Base-by-base conservation (phyloP, 1,139 yeast species). In the Scheffersomyces insectosa region DNA sequence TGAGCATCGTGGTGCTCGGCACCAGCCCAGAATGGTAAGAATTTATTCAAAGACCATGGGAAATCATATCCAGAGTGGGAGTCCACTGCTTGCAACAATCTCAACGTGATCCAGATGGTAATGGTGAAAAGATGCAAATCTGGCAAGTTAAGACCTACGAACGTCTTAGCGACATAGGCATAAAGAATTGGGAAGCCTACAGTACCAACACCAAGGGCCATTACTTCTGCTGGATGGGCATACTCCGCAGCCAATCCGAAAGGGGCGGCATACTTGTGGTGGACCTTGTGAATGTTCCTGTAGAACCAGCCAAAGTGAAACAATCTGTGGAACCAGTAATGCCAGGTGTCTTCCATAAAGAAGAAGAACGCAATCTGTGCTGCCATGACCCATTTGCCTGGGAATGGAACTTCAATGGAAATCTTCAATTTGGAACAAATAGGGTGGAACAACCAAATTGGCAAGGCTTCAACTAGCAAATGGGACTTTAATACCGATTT, bases 1-100 rank as follows among this genome's bases (percentile, higher is more conserved):
- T 91, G 98, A 62, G 88, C 89, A 63, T 91, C 98, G 63, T 91
- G 98, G 66, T 91, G 98, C 58, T 88, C 97, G 15, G 98, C 97
- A 46, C 98, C 98, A 13, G 98, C 96, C 98, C 98, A 91, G 69
- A 91, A 79, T 31, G 97, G 97, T 46, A 91, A 63, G 68, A 90
- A 83, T 60, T 90, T 88, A 70, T 88, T 91, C 62, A 91, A 77
- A 5, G 97, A 88, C 90, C 95, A 85, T 44, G 98, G 97, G 79
- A 91, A 91, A 60, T 91, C 97, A 68, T 91, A 91, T 45, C 98
- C 98, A 1, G 97, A 89, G 66, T 91, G 98, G 28, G 97, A 86
- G 64, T 91, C 98, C 44, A 91, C 90, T 7, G 98, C 98, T 70
- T 91, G 98, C 70, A 85, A 83, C 54, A 91, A 80, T 62, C 98